These are phyloP conservation scores for Marchantia paleacea DNA, from an alignment of 225 moss, liverwort and hornwort genomes.

Conservation along the genomic window DNA sequence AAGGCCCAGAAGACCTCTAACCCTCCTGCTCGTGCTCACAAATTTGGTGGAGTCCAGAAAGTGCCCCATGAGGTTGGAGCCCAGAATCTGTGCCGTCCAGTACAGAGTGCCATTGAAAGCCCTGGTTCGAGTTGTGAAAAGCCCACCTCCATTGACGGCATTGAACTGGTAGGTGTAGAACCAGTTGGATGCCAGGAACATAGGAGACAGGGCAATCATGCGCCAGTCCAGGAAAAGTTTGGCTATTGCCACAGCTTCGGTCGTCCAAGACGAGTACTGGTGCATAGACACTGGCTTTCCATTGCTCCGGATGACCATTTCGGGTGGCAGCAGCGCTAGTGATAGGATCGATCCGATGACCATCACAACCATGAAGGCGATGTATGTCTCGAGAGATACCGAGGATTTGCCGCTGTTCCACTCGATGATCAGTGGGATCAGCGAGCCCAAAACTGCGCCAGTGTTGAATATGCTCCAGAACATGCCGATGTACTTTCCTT, in stretches of 20 bases:
- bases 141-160: slow-evolving; percentile 54
- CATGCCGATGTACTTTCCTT: slow-evolving; percentile 58
- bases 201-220: slow-evolving; percentile 50
- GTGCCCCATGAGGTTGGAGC: slow-evolving; percentile 48
- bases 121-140: slow-evolving; percentile 54
- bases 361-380: slow-evolving; percentile 58
- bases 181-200: slow-evolving; percentile 65
- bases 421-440: slow-evolving; percentile 47
- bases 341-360: slow-evolving; percentile 42
- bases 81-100: slow-evolving; percentile 50
- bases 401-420: slow-evolving; percentile 45
- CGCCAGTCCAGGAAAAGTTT: slow-evolving; percentile 49
- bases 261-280: slow-evolving; percentile 14
- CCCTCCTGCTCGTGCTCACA: slow-evolving; percentile 24
- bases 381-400: slow-evolving; percentile 48
- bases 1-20: slow-evolving; percentile 39
- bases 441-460: slow-evolving; percentile 54
- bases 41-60: slow-evolving; percentile 37
- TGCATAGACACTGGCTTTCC: slow-evolving; percentile 36
- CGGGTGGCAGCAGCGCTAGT: slow-evolving; percentile 37
- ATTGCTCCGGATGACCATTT: slow-evolving; percentile 33
- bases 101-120: slow-evolving; percentile 54
- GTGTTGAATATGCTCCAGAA: slow-evolving; percentile 63
- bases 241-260: slow-evolving; percentile 44
- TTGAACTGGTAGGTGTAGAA: slow-evolving; percentile 68